Base-by-base conservation (phyloP, 352 stramenopile genomes). In the Globisporangium paddicum region DNA sequence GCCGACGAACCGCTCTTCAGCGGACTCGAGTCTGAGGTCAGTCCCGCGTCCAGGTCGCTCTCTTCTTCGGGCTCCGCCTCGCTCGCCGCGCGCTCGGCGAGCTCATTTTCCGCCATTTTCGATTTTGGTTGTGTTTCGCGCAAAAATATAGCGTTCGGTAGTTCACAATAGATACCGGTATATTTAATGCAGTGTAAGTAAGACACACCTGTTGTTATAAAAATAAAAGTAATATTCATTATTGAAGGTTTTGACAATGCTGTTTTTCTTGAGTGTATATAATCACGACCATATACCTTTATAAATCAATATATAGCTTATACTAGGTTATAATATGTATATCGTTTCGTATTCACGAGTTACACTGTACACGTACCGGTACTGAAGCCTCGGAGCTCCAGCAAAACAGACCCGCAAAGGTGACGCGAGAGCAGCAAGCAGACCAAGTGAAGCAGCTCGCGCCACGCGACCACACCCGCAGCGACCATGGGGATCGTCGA, bases 401-500 rank as follows among this genome's bases (percentile, higher is more conserved):
- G 37, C 37, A 41, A 42, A 42, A 42, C 37, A 42, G 37, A 42
- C 37, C 16, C 14, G 37, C 37, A 18, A 16, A 41, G 21, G 14
- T 44, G 38, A 44, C 38, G 38, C 6, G 16, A 21, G 5, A 42
- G 47, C 47, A 52, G 25, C 25, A 26, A 11, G n/a, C 18, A 54
- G 47, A 35, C 47, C 45, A 53, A 53, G 46, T 34, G 26, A 50
- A 47, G 41, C 18, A 23, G 19, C 41, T 47, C 41, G 41, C 41
- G 19, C 41, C 41, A 47, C 32, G 40, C 38, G 14, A 35, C 30
- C 6, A n/a, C 13, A 34, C 18, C 53, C 32, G 32, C 32, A 62
- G 58, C 60, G 77, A 69, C 66, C 77, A 96, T 97, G 90, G 89
- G 88, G 56, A 97, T 98, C 75, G 66, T 96, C 55, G 89, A 97